A percentile compares a stretch with the other conserved stretches of the same genome.
phyloP scores from a whole-genome alignment of 768 basidiomycete genomes.

The Tubosaeta brunneosetosa region DNA sequence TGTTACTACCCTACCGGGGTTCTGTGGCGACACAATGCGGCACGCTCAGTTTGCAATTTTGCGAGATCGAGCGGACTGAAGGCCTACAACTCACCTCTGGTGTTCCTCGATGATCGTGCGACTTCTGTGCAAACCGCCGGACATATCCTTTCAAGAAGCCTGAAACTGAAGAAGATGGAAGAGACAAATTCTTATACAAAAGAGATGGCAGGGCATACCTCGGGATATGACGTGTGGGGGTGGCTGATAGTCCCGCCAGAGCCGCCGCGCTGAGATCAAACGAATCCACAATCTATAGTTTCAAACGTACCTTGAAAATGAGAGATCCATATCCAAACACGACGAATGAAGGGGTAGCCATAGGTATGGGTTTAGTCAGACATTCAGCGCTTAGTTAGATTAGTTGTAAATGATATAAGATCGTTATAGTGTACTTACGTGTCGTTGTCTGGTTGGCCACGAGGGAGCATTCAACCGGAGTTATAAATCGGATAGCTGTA shows the following conservation, averaged over 20 bases:
- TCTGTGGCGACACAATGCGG: slow-evolving; percentile 37
- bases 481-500: too few relatives aligned
- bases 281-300: background rate
- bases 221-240: slow-evolving; percentile 72
- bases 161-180: slow-evolving; percentile 39
- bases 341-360: slow-evolving; percentile 43
- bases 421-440: background rate
- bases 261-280: too few relatives aligned
- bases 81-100: slow-evolving; percentile 52
- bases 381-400: background rate
- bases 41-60: background rate
- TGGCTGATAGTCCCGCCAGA: slow-evolving; percentile 47
- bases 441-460: background rate
- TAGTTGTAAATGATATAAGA: background rate
- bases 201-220: slow-evolving; percentile 36
- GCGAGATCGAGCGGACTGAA: background rate
- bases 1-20: slow-evolving; percentile 87
- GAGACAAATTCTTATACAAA: background rate
- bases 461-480: too few relatives aligned
- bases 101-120: slow-evolving; percentile 91
- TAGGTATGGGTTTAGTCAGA: background rate
- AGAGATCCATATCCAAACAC: slow-evolving; percentile 93
- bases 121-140: slow-evolving; percentile 84
- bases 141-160: slow-evolving; percentile 91
- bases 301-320: slow-evolving; percentile 67